Evolutionary conservation across 2,329 filamentous ascomycete species (phyloP).

Genomic region (Emergomyces orientalis): DNA sequence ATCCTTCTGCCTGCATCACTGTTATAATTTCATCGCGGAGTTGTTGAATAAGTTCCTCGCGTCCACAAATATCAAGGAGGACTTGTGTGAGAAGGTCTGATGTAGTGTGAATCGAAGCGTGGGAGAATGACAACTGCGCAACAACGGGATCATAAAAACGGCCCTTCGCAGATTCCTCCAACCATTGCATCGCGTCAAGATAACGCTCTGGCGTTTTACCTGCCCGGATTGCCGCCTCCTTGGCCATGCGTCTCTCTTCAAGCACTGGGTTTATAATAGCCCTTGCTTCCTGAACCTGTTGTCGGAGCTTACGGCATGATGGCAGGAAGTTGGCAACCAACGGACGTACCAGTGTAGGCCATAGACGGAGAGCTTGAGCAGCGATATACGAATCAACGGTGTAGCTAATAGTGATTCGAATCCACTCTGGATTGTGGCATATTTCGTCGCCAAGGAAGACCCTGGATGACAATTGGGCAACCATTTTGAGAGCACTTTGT

Average conservation of each 20-base stretch:
- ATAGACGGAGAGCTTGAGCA: slow-evolving; percentile 15
- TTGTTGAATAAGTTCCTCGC: slow-evolving; percentile 10
- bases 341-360: slow-evolving; percentile 7
- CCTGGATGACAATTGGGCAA: slow-evolving; percentile 15
- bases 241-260: slow-evolving; percentile 10
- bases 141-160: slow-evolving; percentile 17
- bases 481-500: slow-evolving; percentile 13
- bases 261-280: slow-evolving; percentile 17
- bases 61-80: slow-evolving; percentile 16
- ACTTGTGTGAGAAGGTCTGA: slow-evolving; percentile 20
- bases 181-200: slow-evolving; percentile 21
- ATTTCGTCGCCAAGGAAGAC: slow-evolving; percentile 16
- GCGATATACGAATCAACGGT: slow-evolving; percentile 14
- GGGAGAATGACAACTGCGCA: slow-evolving; percentile 17
- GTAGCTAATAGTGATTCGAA: slow-evolving; percentile 14
- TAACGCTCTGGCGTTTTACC: slow-evolving; percentile 10
- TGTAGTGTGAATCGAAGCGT: slow-evolving; percentile 20
- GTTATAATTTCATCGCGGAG: slow-evolving; percentile 19
- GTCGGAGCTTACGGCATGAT: slow-evolving; percentile 10
- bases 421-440: slow-evolving; percentile 17
- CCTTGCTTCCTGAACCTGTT: slow-evolving; percentile 11
- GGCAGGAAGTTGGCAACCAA: slow-evolving; percentile 15
- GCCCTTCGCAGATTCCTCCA: slow-evolving; percentile 20
- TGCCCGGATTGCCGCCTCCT: slow-evolving; percentile 8
- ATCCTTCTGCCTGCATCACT: slow-evolving; percentile 19